These are phyloP conservation scores for Mycena citricolor DNA, from an alignment of 1,284 basidiomycete species.

Conservation along the genomic window DNA sequence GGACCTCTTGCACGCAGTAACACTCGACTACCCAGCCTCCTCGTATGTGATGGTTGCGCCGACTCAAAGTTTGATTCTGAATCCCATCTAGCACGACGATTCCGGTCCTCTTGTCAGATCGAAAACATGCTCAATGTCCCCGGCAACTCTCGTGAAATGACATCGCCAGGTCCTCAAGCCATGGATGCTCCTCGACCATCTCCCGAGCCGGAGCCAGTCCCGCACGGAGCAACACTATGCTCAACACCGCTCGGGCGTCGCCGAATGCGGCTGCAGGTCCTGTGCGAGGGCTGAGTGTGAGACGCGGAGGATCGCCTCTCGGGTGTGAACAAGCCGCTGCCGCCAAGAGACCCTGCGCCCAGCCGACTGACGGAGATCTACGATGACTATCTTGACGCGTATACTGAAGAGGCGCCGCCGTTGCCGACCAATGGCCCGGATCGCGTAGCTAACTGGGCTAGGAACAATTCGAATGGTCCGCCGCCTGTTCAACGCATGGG, in stretches of 20 bases:
- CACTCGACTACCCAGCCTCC: too few species aligned
- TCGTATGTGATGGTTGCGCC: too few species aligned
- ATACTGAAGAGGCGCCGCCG: slow-evolving; percentile 44
- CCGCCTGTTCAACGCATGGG: slow-evolving; percentile 29
- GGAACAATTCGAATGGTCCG: slow-evolving; percentile 41
- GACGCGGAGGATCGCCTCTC: slow-evolving; percentile 36
- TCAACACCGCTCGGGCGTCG: slow-evolving; percentile 32
- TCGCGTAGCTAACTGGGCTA: slow-evolving; percentile 58
- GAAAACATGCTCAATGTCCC: slow-evolving; percentile 56
- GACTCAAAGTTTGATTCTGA: too few species aligned
- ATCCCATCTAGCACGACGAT: too few species aligned
- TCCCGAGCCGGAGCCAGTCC: slow-evolving; percentile 31
- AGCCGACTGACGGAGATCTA: slow-evolving; percentile 69
- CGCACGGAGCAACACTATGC: slow-evolving; percentile 40
- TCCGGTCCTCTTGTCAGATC: slow-evolving; percentile 49
- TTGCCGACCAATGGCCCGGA: slow-evolving; percentile 41
- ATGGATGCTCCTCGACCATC: slow-evolving; percentile 22
- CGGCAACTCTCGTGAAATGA: slow-evolving; percentile 43
- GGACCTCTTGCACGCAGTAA: too few species aligned
- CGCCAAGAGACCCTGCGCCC: slow-evolving; percentile 36
- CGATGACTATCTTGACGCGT: slow-evolving; percentile 69
- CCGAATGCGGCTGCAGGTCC: slow-evolving; percentile 36
- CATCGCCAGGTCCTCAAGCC: slow-evolving; percentile 23
- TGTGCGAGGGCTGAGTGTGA: slow-evolving; percentile 51
- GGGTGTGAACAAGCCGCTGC: slow-evolving; percentile 20